Base-by-base conservation (phyloP, 176 grass and related monocot genomes). In the Oryza meridionalis region DNA sequence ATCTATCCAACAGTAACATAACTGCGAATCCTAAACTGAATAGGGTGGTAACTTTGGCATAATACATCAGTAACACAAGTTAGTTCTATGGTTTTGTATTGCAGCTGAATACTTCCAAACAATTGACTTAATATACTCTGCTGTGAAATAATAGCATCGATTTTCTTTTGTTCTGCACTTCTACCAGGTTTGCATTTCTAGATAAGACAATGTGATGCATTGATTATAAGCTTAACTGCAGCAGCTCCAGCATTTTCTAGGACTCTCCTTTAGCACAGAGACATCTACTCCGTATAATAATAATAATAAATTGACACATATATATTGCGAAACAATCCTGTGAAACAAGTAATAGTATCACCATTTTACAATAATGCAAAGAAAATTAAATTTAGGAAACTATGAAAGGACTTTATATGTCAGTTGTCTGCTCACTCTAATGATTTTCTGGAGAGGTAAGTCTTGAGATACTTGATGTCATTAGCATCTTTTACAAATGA, bases 401-500 rank as follows among this genome's bases (percentile, higher is more conserved):
- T n/a, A 72, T 31, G 17, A 81, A 79, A 72, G 84, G 2, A 81
- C 12, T 45, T 79, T 17, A 73, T 24, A 50, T 67, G 32, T 22
- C 47, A 81, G 19, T 67, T 53, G 27, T 80, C 7, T 89, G 76
- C 92, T 91, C 69, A 91, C 92, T 89, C 86, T 74, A 84, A 77
- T 81, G 89, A 94, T 91, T 72, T 91, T 81, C 71, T 89, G 78
- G 84, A 88, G 50, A 94, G 79, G 53, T 91, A 94, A 62, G 74
- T 81, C 72, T 94, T 94, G 89, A 94, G 64, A 24, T 78, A 68
- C 26, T 86, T 94, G 46, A 94, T 87, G 63, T 94, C 89, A 84
- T 86, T 74, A 78, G 77, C 89, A 86, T 91, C 89, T 73, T 89
- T 94, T 12, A 94, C 89, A 81, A 94, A 90, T 82, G 92, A 94